These are phyloP conservation scores for Cladophialophora carrionii DNA, from an alignment of 2,329 filamentous ascomycete species.

Conservation along the genomic window DNA sequence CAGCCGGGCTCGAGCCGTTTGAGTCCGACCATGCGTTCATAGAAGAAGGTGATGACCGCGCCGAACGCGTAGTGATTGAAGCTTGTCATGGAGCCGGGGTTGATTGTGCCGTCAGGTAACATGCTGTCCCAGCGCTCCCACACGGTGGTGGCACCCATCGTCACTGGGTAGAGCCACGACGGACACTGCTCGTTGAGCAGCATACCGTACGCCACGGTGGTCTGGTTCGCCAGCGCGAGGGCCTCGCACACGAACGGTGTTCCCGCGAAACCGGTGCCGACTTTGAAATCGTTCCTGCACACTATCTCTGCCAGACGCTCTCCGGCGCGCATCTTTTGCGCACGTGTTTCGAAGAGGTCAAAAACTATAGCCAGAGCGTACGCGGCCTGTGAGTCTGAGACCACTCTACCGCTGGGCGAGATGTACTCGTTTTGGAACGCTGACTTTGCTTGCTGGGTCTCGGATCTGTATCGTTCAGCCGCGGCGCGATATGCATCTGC, in stretches of 20 bases:
- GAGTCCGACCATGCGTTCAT: conserved; percentile 44
- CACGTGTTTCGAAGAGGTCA: conserved; percentile 27
- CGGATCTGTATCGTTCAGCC: conserved; percentile 38
- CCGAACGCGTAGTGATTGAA: conserved; percentile 52
- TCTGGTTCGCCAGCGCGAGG: conserved; percentile 37
- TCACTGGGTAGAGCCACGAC: conserved; percentile 48
- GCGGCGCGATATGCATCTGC: conserved; percentile 38
- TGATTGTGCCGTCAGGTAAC: conserved; percentile 45
- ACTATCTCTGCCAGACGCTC: too few relatives aligned
- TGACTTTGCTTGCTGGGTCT: conserved; percentile 33
- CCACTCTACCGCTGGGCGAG: conserved; percentile 39
- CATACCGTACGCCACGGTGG: conserved; percentile 47
- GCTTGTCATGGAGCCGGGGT: conserved; percentile 49
- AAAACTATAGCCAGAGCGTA: conserved; percentile 40
- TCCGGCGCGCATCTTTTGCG: too few relatives aligned
- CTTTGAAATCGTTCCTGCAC: conserved; percentile 38
- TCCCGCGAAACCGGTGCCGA: conserved; percentile 46
- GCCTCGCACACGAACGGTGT: conserved; percentile 42
- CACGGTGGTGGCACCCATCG: conserved; percentile 49
- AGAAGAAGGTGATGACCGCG: conserved; percentile 47
- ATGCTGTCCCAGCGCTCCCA: conserved; percentile 54
- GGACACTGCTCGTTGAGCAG: conserved; percentile 44
- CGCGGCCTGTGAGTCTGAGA: conserved; percentile 44
- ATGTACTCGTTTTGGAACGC: conserved; percentile 44
- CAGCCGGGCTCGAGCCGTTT: conserved; percentile 6